Evolutionary conservation across 164 flowering plant species (phyloP), one percentile per base, ranked within the genome.

Genomic region (Aristolochia fimbriata): DNA sequence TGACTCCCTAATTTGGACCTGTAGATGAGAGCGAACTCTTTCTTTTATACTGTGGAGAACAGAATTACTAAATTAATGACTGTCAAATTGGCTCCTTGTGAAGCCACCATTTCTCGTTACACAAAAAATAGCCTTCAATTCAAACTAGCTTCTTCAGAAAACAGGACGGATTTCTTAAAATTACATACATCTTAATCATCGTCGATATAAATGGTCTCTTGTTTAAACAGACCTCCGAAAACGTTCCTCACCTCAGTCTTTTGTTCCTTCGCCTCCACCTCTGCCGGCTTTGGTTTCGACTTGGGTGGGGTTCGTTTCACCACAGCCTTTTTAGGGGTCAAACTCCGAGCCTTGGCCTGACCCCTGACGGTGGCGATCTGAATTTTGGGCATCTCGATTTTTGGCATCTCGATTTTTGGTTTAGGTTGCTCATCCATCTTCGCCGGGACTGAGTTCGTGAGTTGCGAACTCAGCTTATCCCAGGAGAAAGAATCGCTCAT

Each of bases 281-380:
- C 66, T 20, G 63, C 30, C 59, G 73, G 67, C 47, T 73, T 69
- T 21, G 70, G 52, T 27, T 72, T 73, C 43, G 73, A 50, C 46
- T 61, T 67, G 8, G 56, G 52, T 3, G 55, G 15, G 0, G 78
- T 41, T 51, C 63, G 73, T 59, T 79, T 93, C 10, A 79, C 69
- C 2, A 81, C 77, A 8, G 96, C 99, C 67, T 81, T 94, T 63
- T 73, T 58, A 0, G 86, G 62, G 3, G 82, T 77, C 60, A 94
- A 65, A 0, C 70, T 67, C 51, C 79, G 78, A 16, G 96, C 99
- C 77, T 81, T 86, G 23, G 95, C 90, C 62, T 78, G 81, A 55
- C 97, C 99, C 60, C 99, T 77, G 4, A 83, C 76, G 1, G 99
- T 90, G 3, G 99, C 99, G 50, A 94, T 24, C 83, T 81, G 85